Evolutionary conservation across 345 rosid species (phyloP), one percentile per base, ranked within the genome.

Genomic region (Bruguiera parviflora): DNA sequence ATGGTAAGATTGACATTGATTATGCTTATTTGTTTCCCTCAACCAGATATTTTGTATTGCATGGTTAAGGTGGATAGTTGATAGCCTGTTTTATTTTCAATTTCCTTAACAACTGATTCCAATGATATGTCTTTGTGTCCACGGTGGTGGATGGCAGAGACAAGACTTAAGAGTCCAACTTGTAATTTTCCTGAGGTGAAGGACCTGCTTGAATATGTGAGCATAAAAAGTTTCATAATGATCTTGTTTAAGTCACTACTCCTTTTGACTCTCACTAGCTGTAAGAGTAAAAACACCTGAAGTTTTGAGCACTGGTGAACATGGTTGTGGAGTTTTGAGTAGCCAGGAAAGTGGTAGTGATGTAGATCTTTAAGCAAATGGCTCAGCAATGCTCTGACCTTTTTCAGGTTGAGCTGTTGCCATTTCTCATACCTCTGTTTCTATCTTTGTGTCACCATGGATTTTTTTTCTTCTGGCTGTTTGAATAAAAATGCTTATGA

Each of bases 1-100:
- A 75, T 95, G 99, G 99, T 94, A 72, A 51, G 77, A 6, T 63
- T 68, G 58, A 31, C 28, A 65, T 35, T 43, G 67, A 61, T n/a
- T 32, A 27, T 35, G 49, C 55, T 46, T 56, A 21, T 27, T 27
- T 24, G 18, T 56, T 11, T 24, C 28, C 18, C 18, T 9, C 19
- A 56, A 21, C 59, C 18, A 3, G 28, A 56, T 21, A 11, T 56
- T 27, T 3, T 56, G 59, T 21, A 5, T 3, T 24, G 2, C 29
- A 0, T 10, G 11, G 58, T 24, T 56, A 21, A 21, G 59, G 28
- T 0, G 4, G 49, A 22, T 56, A 3, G 59, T 56, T 21, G 18
- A 56, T 24, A 10, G 28, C 29, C 25, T 24, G 6, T 56, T 15
- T 6, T 21, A 8, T 21, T 22, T 6, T 55, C 24, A 9, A 56